Evolutionary conservation across 2,329 filamentous ascomycete species (phyloP).

Genomic region (Sarocladium brachiariae): DNA sequence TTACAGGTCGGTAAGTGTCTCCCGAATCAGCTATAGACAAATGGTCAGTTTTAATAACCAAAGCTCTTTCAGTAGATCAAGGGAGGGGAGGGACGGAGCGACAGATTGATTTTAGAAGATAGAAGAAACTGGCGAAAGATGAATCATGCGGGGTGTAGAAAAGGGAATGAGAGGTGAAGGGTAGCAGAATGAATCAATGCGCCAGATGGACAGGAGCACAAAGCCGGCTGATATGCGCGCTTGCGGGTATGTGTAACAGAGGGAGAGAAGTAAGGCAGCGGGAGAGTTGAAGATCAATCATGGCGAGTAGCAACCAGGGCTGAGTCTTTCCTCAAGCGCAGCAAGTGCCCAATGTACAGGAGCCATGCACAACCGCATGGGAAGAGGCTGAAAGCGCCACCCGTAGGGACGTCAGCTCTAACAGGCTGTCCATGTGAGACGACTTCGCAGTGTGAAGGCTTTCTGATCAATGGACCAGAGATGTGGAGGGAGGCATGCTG

Average conservation of each 20-base stretch:
- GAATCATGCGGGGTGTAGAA: background rate
- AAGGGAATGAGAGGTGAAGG: background rate
- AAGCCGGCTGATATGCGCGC: constrained; percentile 5
- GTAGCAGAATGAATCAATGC: constrained; percentile 16
- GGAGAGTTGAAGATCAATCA: constrained; percentile 6
- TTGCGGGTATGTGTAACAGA: constrained; percentile 15
- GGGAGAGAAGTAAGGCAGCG: constrained; percentile 1
- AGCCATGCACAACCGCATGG: background rate
- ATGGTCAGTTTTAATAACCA: constrained; percentile 38
- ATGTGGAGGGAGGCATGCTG: background rate
- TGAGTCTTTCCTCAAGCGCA: background rate
- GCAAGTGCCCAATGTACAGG: constrained; percentile 1
- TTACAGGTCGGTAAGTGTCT: constrained; percentile 56
- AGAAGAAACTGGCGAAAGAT: background rate
- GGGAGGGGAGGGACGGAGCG: background rate
- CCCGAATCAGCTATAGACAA: constrained; percentile 48
- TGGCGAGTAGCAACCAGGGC: background rate
- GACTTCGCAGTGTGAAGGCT: constrained; percentile 2
- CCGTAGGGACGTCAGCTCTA: constrained; percentile 3
- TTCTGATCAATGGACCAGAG: background rate
- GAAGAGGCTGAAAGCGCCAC: constrained; percentile 9
- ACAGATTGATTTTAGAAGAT: background rate
- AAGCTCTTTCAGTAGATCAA: constrained; percentile 18
- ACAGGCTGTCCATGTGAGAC: background rate
- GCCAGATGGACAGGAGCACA: constrained; percentile 18